A percentile compares a stretch with the other conserved stretches of the same genome.
phyloP scores from a whole-genome alignment of 2,329 filamentous ascomycete species.

The Paraphoma chrysanthemicola region DNA sequence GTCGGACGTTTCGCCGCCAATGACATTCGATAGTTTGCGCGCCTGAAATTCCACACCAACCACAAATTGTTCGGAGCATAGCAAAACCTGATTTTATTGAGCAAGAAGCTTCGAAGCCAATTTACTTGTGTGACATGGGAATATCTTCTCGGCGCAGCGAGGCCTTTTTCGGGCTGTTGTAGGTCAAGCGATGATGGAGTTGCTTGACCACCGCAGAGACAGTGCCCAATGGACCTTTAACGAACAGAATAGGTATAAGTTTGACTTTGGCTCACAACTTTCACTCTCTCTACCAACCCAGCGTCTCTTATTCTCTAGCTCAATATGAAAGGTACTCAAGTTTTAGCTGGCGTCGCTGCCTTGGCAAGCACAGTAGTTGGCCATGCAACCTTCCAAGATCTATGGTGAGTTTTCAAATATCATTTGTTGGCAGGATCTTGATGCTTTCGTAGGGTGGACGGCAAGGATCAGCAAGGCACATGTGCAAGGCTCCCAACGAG shows the following conservation, averaged over 20 bases:
- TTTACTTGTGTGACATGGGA: constrained; percentile 13
- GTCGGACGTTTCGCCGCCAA: neutral
- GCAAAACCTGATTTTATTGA: neutral
- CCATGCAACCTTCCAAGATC: constrained; percentile 43
- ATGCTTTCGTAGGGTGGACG: constrained; percentile 27
- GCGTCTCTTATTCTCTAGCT: no score
- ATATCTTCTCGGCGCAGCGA: constrained; percentile 3
- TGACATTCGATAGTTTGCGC: neutral
- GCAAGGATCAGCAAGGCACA: constrained; percentile 34
- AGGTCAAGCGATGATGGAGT: neutral
- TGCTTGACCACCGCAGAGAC: neutral
- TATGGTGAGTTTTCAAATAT: constrained; percentile 13
- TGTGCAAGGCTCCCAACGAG: constrained; percentile 36
- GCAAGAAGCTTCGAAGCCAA: neutral
- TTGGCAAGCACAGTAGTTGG: constrained; percentile 18
- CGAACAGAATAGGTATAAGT: neutral
- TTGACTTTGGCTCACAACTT: neutral
- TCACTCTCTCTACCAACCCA: no score
- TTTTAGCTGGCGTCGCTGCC: constrained; percentile 10
- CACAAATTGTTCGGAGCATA: constrained; percentile 1
- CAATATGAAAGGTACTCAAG: constrained; percentile 23
- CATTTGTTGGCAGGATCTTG: neutral
- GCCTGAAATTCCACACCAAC: constrained; percentile 11
- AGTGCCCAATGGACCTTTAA: neutral
- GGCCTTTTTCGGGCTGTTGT: neutral